These are phyloP conservation scores for Begonia fuchsioides DNA, from an alignment of 306 rosid species.

Conservation along the genomic window DNA sequence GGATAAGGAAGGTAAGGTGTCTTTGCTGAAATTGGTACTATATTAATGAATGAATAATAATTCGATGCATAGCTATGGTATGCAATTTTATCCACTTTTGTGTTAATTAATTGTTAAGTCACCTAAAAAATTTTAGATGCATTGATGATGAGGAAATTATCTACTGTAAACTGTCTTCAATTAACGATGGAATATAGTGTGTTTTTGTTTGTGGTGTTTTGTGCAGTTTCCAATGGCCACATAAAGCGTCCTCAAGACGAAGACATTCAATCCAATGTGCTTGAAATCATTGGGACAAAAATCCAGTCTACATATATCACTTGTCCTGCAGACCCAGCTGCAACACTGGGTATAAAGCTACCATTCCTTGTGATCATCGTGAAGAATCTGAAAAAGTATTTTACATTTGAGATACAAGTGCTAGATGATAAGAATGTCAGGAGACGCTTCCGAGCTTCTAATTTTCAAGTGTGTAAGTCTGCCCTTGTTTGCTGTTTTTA, in stretches of 20 bases:
- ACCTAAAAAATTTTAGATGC: no score
- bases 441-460: constrained; percentile 87
- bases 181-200: not conserved
- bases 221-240: constrained; percentile 72
- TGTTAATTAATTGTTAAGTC: not conserved
- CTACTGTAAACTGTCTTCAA: not conserved
- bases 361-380: constrained; percentile 82
- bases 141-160: not conserved
- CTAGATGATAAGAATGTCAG: constrained; percentile 90
- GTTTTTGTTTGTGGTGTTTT: constrained; percentile 9
- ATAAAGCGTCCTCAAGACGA: constrained; percentile 91
- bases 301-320: constrained; percentile 85
- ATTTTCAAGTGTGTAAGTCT: constrained; percentile 98
- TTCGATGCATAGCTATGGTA: not conserved
- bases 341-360: constrained; percentile 87
- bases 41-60: not conserved
- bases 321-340: constrained; percentile 93
- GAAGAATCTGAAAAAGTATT: constrained; percentile 85
- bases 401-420: constrained; percentile 92
- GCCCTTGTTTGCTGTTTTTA: constrained; percentile 32
- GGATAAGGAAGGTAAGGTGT: constrained; percentile 80
- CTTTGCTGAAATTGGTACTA: not conserved
- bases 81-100: not conserved
- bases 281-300: constrained; percentile 84
- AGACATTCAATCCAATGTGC: constrained; percentile 88